Percentiles rank a stretch among this genome's conserved stretches.
Conservation (phyloP, 305 asterid genomes). For the Plantago coronopus region DNA sequence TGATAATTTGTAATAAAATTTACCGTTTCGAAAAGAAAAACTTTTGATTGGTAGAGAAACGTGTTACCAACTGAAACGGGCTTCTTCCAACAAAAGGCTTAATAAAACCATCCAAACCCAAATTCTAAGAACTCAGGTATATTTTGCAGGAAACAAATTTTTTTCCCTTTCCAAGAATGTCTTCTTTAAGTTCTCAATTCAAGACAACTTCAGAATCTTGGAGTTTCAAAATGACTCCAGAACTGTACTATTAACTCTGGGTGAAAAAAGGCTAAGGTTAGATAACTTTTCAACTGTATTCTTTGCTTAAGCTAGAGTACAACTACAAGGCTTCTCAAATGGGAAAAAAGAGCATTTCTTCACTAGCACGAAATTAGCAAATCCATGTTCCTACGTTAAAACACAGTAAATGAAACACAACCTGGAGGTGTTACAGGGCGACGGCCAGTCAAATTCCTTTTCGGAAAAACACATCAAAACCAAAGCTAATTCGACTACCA, state of each 20-base stretch:
- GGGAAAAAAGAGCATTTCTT: constrained; percentile 24
- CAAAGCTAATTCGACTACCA: constrained; percentile 21
- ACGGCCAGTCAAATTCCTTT: constrained; percentile 40
- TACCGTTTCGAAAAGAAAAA: too few species aligned
- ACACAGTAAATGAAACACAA: constrained; percentile 38
- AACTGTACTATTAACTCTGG: not conserved
- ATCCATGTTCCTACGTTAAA: constrained; percentile 46
- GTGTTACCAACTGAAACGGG: too few species aligned
- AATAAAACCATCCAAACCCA: too few species aligned
- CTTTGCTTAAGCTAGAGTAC: constrained; percentile 1
- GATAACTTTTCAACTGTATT: not conserved
- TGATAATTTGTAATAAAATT: too few species aligned
- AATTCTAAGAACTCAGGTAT: too few species aligned
- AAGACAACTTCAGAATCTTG: too few species aligned
- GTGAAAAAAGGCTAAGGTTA: not conserved
- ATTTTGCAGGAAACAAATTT: too few species aligned
- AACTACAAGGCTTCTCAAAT: constrained; percentile 12
- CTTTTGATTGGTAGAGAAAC: too few species aligned
- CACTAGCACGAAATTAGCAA: constrained; percentile 51
- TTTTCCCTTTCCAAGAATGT: too few species aligned
- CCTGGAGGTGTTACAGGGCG: constrained; percentile 43
- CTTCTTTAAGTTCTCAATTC: too few species aligned
- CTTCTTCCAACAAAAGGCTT: too few species aligned
- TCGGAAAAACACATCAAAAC: constrained; percentile 24
- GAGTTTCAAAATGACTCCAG: too few species aligned